Evolutionary conservation across 2,329 filamentous ascomycete genomes (phyloP).

Genomic region (Beauveria rudraprayagi): DNA sequence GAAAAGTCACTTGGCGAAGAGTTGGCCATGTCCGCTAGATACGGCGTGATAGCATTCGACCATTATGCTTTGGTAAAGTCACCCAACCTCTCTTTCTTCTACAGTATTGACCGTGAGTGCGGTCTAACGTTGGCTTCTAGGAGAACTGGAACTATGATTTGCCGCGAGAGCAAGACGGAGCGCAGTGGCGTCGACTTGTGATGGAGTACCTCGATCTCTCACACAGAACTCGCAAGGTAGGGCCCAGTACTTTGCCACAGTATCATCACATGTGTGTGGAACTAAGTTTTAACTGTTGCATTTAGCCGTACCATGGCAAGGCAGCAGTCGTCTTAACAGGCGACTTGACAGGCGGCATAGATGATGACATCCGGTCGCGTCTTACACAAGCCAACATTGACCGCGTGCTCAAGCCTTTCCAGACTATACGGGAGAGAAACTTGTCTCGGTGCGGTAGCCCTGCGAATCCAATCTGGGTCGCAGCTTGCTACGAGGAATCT

Average conservation of each 20-base stretch:
- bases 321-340: too few relatives aligned
- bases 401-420: slow-evolving; percentile 1
- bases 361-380: neutral
- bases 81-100: neutral
- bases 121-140: neutral
- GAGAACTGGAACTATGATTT: neutral
- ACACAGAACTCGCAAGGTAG: neutral
- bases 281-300: neutral
- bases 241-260: neutral
- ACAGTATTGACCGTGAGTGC: neutral
- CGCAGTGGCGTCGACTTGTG: neutral
- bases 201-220: neutral
- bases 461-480: neutral
- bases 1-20: neutral
- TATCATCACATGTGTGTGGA: neutral
- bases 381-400: neutral
- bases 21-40: neutral
- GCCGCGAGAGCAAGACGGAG: neutral
- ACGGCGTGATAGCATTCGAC: neutral
- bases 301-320: neutral
- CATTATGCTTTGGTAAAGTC: neutral
- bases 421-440: neutral
- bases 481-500: neutral
- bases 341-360: neutral
- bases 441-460: neutral